phyloP scores from a whole-genome alignment of 164 flowering plant species.

The Annona squamosa region DNA sequence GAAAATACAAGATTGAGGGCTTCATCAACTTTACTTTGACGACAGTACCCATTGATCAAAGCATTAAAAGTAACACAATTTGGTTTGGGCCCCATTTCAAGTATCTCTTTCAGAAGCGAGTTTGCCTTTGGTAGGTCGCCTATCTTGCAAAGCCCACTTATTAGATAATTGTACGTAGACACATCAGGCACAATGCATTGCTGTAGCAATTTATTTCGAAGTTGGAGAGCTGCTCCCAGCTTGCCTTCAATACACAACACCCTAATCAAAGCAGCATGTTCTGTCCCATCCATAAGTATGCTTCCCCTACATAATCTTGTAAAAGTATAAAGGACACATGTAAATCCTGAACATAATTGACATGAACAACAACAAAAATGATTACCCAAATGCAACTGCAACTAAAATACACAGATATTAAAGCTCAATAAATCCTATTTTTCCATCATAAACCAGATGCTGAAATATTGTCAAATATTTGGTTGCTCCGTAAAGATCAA shows the following conservation, averaged over 20 bases:
- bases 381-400: not conserved
- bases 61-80: slow-evolving; percentile 59
- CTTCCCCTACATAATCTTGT: slow-evolving; percentile 42
- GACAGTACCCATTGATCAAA: slow-evolving; percentile 57
- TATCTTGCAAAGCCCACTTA: slow-evolving; percentile 53
- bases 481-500: too few species aligned
- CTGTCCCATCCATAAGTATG: slow-evolving; percentile 23
- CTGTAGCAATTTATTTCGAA: slow-evolving; percentile 37
- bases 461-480: too few species aligned
- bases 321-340: not conserved
- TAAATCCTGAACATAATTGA: too few species aligned
- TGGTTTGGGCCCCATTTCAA: slow-evolving; percentile 48
- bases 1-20: slow-evolving; percentile 43
- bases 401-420: not conserved
- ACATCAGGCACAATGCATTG: slow-evolving; percentile 42
- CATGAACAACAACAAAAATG: not conserved
- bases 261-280: slow-evolving; percentile 27
- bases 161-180: slow-evolving; percentile 40
- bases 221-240: slow-evolving; percentile 46
- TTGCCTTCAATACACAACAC: slow-evolving; percentile 50
- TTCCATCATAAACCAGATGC: not conserved
- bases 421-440: not conserved
- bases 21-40: slow-evolving; percentile 40
- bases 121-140: slow-evolving; percentile 55
- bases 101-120: slow-evolving; percentile 49